Base-by-base conservation (phyloP, 169 alveolate species). In the Eimeria necatrix region DNA sequence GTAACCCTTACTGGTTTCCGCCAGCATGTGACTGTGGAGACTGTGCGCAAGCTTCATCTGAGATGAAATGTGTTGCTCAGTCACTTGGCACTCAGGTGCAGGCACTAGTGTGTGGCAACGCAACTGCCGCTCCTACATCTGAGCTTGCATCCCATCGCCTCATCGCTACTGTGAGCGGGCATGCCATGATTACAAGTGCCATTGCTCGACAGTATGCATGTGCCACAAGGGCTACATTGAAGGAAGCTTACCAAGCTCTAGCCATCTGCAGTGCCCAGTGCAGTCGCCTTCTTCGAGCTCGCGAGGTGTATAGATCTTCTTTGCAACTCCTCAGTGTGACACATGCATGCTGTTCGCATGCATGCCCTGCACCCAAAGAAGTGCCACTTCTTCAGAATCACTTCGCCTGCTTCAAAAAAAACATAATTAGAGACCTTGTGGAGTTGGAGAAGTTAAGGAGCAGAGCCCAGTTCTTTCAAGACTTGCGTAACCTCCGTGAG, bases 141-240 rank as follows among this genome's bases (percentile, higher is more conserved):
- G 83, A 12, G 26, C 32, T n/a, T 12, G 83, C 32, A 10, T 26
- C 83, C 0, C 26, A 24, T 32, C 83, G 24, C 18, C 83, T 73
- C 14, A 51, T 73, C 18, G 16, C 24, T 41, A 73, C 56, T 73
- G 56, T 73, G 32, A 41, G 32, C 4, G 26, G 83, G 6, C 56
- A 73, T 32, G 83, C 83, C 20, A 7, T 41, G 83, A 12, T 24
- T n/a, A 24, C 83, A 12, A 12, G 26, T 4, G 46, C 59, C 56
- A 32, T 73, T 26, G 83, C 83, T 10, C 32, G n/a, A n/a, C 83
- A 73, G 83, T 73, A 73, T 73, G 83, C 83, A 0, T 24, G 56
- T 73, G 83, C 83, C 26, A 41, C 83, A 3, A 41, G 46, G 14
- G 52, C 32, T n/a, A 73, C 46, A 16, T 53, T 51, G 26, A 8